Evolutionary conservation across 1,284 basidiomycete species (phyloP).

Genomic region (Malassezia globosa): DNA sequence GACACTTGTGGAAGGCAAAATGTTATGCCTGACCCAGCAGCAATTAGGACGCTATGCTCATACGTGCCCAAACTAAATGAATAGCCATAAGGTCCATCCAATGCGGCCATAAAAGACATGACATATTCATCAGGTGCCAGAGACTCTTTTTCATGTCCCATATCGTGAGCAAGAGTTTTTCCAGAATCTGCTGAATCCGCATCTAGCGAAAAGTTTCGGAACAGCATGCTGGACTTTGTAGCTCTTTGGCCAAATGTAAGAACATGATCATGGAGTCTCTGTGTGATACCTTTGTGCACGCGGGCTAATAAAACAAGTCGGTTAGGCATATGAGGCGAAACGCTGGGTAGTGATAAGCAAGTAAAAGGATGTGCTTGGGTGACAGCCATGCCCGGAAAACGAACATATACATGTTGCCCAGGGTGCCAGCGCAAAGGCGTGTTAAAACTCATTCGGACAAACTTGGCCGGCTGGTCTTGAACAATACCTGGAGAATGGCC

Average conservation of each 20-base stretch:
- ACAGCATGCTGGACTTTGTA: background rate
- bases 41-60: slow-evolving; percentile 5
- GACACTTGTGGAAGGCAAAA: slow-evolving; percentile 9
- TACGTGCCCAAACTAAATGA: background rate
- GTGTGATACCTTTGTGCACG: slow-evolving; percentile 7
- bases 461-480: background rate
- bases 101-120: background rate
- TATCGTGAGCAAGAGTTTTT: background rate
- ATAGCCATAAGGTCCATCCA: slow-evolving; percentile 10
- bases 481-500: background rate
- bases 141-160: background rate
- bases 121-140: background rate
- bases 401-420: slow-evolving; percentile 13
- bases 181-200: background rate
- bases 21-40: slow-evolving; percentile 23
- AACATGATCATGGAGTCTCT: background rate
- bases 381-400: slow-evolving; percentile 6
- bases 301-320: background rate
- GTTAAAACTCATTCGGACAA: slow-evolving; percentile 2
- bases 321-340: background rate
- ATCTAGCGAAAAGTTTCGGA: background rate
- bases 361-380: slow-evolving; percentile 14
- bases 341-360: slow-evolving; percentile 4
- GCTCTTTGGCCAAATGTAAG: background rate
- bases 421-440: slow-evolving; percentile 14